Conservation (phyloP, 805 yeast species). For the Candida vartiovaarae region DNA sequence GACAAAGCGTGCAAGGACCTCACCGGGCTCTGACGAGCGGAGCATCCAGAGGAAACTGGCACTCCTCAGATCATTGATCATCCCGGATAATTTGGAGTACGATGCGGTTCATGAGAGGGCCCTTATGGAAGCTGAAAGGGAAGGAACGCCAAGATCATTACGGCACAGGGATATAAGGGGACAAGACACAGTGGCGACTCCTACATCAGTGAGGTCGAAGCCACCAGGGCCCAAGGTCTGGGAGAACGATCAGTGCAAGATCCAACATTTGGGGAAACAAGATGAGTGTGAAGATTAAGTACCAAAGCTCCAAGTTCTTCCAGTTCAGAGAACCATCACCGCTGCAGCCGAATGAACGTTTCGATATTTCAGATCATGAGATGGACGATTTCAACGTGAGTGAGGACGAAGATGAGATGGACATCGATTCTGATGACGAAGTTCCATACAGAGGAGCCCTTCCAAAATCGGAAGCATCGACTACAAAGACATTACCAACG, state of each 20-base stretch:
- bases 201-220: no score
- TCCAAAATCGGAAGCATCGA: constrained; percentile 49
- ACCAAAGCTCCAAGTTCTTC: constrained; percentile 21
- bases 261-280: not conserved
- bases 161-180: constrained; percentile 5
- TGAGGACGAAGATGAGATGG: constrained; percentile 13
- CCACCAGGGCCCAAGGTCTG: no score
- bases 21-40: constrained; percentile 12
- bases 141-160: constrained; percentile 9
- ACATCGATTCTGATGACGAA: constrained; percentile 35
- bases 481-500: constrained; percentile 56
- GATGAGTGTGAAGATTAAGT: constrained; percentile 9
- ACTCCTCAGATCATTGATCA: constrained; percentile 26
- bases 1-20: not conserved
- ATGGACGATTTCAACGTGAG: constrained; percentile 20
- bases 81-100: constrained; percentile 33
- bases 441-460: constrained; percentile 66
- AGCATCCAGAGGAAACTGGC: constrained; percentile 11
- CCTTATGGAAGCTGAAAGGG: constrained; percentile 15
- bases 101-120: constrained; percentile 29
- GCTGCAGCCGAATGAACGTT: constrained; percentile 8
- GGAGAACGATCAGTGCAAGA: not conserved
- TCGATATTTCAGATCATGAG: constrained; percentile 19
- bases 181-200: not conserved
- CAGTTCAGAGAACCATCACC: constrained; percentile 23